A percentile compares a stretch with the other conserved stretches of the same genome.
Evolutionary conservation across 78 protist species (phyloP).

Genomic region (Cavenderia fasciculata): DNA sequence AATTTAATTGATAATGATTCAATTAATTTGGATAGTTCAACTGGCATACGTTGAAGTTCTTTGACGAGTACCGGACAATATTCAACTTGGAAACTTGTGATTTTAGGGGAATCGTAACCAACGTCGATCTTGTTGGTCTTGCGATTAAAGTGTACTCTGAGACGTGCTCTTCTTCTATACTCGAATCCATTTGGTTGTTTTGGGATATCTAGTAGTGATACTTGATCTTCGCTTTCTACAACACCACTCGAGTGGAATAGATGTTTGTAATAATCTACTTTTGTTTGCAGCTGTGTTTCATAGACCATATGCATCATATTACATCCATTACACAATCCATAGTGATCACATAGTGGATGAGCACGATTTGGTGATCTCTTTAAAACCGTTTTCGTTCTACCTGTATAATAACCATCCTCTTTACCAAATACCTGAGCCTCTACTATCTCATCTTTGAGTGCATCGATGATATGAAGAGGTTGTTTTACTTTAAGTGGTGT

Average conservation of each 20-base stretch:
- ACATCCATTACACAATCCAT: slow-evolving; percentile 8
- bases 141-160: not conserved
- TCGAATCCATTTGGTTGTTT: too few relatives aligned
- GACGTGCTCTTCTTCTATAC: not conserved
- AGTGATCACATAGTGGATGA: slow-evolving; percentile 8
- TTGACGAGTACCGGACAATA: not conserved
- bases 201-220: too few relatives aligned
- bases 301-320: not conserved
- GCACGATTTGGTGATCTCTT: not conserved
- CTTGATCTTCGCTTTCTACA: too few relatives aligned
- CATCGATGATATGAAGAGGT: too few relatives aligned
- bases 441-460: too few relatives aligned
- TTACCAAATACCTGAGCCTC: too few relatives aligned
- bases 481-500: too few relatives aligned
- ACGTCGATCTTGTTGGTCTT: not conserved
- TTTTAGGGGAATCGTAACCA: not conserved
- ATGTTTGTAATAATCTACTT: too few relatives aligned
- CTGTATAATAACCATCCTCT: too few relatives aligned
- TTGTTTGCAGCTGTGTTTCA: not conserved
- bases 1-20: not conserved
- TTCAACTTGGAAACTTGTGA: slow-evolving; percentile 2
- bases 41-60: not conserved
- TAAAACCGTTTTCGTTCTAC: too few relatives aligned
- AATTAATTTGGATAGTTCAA: not conserved
- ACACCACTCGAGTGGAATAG: too few relatives aligned